phyloP scores from a whole-genome alignment of 2,329 filamentous ascomycete species.

The Hypoxylon rubiginosum region DNA sequence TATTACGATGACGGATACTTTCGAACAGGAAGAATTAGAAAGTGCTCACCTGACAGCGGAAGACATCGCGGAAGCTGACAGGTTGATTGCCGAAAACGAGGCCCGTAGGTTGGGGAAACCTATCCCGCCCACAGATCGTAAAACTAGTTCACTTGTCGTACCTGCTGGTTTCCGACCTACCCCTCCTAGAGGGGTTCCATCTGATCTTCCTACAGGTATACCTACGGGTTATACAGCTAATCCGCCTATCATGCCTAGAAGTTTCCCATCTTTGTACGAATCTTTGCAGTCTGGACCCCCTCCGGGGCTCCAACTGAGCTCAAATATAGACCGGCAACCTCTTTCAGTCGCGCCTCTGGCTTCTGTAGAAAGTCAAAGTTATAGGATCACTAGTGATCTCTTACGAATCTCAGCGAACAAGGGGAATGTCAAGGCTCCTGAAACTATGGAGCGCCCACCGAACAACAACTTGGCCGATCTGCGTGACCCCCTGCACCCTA shows the following conservation, averaged over 20 bases:
- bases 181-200: no score
- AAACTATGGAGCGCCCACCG: background rate
- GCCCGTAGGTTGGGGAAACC: slow-evolving; percentile 39
- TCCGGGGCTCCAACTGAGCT: background rate
- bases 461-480: slow-evolving; percentile 1
- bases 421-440: background rate
- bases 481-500: slow-evolving; percentile 2
- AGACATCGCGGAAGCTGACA: slow-evolving; percentile 69
- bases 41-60: slow-evolving; percentile 68
- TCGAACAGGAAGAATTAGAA: slow-evolving; percentile 76
- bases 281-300: background rate
- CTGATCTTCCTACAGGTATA: no score
- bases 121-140: background rate
- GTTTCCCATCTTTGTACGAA: no score
- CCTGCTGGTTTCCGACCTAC: background rate
- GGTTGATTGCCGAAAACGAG: slow-evolving; percentile 50
- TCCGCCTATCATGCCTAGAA: background rate
- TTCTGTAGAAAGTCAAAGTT: background rate
- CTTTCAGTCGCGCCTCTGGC: background rate
- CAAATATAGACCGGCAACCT: background rate
- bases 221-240: background rate
- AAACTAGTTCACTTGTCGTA: background rate
- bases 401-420: background rate
- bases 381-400: background rate
- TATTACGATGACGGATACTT: slow-evolving; percentile 78